Base-by-base conservation (phyloP, 768 basidiomycete species). In the Rhizopogon salebrosus region DNA sequence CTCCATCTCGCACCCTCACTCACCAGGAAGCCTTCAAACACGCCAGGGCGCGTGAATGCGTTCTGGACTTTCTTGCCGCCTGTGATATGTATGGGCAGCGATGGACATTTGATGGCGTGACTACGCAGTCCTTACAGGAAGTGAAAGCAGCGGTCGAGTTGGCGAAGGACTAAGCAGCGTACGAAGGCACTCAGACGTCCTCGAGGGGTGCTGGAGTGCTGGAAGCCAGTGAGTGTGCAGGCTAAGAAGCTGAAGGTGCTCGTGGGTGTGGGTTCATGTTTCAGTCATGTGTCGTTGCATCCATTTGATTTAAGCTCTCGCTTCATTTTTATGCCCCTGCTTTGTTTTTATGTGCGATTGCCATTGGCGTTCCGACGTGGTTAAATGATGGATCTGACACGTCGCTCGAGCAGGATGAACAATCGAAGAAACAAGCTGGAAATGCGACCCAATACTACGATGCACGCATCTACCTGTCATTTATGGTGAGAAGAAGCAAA, bases 221-320 rank as follows among this genome's bases (percentile, higher is more conserved):
- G 82, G 56, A 98, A 98, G 69, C 91, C 95, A 57, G 77, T 87
- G 1, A 78, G 75, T 23, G 71, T 73, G 53, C 93, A 93, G 68
- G 77, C 80, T 10, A 97, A 95, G 79, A 98, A 98, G 67, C 65
- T 94, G 50, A 98, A 98, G 70, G 75, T 84, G 0, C 65, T 97
- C 26, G 75, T 79, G 18, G 93, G 97, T 8, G 94, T 94, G 48
- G 50, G 78, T 64, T 45, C n/a, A 8, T 29, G 26, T 27, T 6
- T 27, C n/a, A 11, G n/a, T 29, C 10, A 27, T 31, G 27, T 14
- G 26, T 24, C n/a, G 18, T 20, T 41, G 43, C 31, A 11, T 5
- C 10, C 16, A 5, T 16, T 18, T 11, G 11, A n/a, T 43, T 20
- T 36, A 2, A 14, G 6, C 27, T 27, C 13, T 11, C 29, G 24